Conservation (phyloP, 2,329 filamentous ascomycete genomes). For the Ceratocystis colombiana region DNA sequence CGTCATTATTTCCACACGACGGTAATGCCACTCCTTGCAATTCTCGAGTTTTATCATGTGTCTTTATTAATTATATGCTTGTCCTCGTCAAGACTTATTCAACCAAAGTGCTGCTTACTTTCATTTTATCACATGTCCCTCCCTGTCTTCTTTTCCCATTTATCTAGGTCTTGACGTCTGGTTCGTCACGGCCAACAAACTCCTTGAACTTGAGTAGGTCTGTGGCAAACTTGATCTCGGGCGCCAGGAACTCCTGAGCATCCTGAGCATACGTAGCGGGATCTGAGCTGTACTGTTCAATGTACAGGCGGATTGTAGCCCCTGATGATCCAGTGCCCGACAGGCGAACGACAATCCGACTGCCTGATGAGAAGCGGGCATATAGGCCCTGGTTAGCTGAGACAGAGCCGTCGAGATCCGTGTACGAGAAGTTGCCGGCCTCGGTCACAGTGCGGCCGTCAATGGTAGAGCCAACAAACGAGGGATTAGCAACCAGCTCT, state of each 20-base stretch:
- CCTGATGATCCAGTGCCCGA: conserved; percentile 93
- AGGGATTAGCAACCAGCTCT: conserved; percentile 61
- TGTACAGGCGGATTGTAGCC: conserved; percentile 91
- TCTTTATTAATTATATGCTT: background rate
- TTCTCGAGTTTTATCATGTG: too few species aligned
- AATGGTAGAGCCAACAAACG: conserved; percentile 74
- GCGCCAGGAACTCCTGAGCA: conserved; percentile 87
- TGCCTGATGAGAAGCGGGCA: conserved; percentile 87
- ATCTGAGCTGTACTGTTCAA: conserved; percentile 89
- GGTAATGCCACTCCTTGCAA: too few species aligned
- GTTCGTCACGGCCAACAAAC: conserved; percentile 82
- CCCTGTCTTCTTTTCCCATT: background rate
- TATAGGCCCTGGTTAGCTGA: conserved; percentile 94
- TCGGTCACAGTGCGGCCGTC: conserved; percentile 72
- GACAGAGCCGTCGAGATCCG: conserved; percentile 93
- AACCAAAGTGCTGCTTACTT: conserved; percentile 40
- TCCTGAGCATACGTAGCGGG: conserved; percentile 66
- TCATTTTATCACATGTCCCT: background rate
- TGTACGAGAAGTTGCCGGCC: conserved; percentile 96
- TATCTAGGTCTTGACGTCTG: conserved; percentile 79
- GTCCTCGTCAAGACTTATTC: conserved; percentile 13
- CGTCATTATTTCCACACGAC: too few species aligned
- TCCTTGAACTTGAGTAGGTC: conserved; percentile 86
- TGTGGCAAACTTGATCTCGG: conserved; percentile 76
- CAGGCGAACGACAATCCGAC: conserved; percentile 85